Conservation (phyloP, 2,329 filamentous ascomycete genomes). For the Dactylellina sp. region DNA sequence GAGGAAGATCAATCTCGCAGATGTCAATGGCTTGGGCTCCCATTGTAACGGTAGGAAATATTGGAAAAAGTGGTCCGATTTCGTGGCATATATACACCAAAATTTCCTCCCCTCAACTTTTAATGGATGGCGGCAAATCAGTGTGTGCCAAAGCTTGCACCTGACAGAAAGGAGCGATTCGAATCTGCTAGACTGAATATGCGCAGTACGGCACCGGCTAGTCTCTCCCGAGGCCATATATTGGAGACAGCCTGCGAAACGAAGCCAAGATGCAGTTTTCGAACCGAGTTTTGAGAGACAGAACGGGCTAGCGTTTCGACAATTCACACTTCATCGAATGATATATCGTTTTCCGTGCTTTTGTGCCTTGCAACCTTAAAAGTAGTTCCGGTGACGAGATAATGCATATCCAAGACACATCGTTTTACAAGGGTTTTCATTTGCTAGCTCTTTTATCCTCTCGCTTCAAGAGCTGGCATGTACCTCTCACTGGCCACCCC, state of each 20-base stretch:
- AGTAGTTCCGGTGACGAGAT: conserved; percentile 49
- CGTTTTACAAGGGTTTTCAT: conserved; percentile 30
- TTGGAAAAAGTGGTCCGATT: conserved; percentile 42
- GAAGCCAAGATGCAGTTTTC: conserved; percentile 36
- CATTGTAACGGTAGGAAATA: conserved; percentile 9
- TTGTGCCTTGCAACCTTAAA: conserved; percentile 50
- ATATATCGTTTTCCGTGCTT: conserved; percentile 14
- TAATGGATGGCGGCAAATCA: background rate
- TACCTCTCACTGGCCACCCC: conserved; percentile 8
- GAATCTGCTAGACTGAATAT: conserved; percentile 21
- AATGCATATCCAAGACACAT: conserved; percentile 51
- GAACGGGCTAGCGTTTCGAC: conserved; percentile 10
- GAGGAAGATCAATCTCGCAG: conserved; percentile 10
- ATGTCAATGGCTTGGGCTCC: conserved; percentile 41
- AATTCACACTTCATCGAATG: conserved; percentile 28
- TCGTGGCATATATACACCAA: conserved; percentile 32
- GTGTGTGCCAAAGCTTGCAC: background rate
- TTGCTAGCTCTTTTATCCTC: conserved; percentile 13
- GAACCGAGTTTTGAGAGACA: conserved; percentile 25
- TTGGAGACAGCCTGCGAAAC: conserved; percentile 10
- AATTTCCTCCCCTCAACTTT: conserved; percentile 11
- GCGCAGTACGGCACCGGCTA: conserved; percentile 7
- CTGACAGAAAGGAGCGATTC: background rate
- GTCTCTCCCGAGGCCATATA: conserved; percentile 14
- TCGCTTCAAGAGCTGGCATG: background rate